A percentile compares a stretch with the other conserved stretches of the same genome.
These are phyloP conservation scores for Erodium texanum DNA, from an alignment of 441 rosid species.

Conservation along the genomic window DNA sequence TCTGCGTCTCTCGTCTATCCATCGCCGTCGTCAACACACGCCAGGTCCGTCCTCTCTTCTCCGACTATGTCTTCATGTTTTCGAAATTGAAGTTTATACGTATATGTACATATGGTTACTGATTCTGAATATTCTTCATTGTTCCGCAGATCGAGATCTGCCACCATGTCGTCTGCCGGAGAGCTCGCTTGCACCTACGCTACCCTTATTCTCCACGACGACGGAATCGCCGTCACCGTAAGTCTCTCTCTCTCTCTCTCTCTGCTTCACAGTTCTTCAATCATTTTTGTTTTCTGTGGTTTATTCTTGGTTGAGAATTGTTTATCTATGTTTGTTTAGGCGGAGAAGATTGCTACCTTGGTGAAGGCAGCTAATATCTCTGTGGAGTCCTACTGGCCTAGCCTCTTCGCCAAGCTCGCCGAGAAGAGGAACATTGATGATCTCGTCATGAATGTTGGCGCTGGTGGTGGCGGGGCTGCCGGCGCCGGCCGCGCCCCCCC, in stretches of 20 bases:
- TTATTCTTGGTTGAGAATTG: not conserved
- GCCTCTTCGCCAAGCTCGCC: constrained; percentile 32
- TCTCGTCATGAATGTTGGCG: constrained; percentile 26
- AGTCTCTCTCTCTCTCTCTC: not conserved
- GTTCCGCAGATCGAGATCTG: not conserved
- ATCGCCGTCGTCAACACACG: not conserved
- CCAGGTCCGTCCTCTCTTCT: not conserved
- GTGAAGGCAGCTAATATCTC: constrained; percentile 28
- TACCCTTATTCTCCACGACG: constrained; percentile 35
- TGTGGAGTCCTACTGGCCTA: constrained; percentile 40
- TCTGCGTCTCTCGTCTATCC: not conserved
- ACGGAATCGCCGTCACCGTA: constrained; percentile 39
- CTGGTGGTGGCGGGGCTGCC: constrained; percentile 26
- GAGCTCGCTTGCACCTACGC: constrained; percentile 35
- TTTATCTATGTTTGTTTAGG: constrained; percentile 15
- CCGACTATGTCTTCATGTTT: too few species aligned
- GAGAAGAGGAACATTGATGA: constrained; percentile 33
- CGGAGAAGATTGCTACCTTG: constrained; percentile 33
- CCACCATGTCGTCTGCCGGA: constrained; percentile 22
- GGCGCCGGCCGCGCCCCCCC: constrained; percentile 16
- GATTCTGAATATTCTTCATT: not conserved
- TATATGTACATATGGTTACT: not conserved
- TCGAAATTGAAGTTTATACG: too few species aligned
- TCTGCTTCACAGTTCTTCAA: not conserved
- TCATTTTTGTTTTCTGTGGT: not conserved